Conservation (phyloP, 495 filamentous ascomycete genomes). For the Aspergillus sparsus region DNA sequence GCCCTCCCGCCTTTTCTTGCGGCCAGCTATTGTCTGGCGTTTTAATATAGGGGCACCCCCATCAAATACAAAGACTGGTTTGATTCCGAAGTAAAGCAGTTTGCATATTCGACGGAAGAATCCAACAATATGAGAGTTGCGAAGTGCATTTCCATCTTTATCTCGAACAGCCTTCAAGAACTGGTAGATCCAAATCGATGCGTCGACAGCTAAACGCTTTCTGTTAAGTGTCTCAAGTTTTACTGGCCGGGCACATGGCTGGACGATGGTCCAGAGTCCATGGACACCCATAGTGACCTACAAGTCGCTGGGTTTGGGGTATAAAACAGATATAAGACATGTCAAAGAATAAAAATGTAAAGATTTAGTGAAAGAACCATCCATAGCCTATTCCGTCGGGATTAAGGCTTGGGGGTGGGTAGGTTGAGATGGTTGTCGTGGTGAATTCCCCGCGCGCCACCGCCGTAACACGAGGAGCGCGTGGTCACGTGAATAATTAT, state of each 20-base stretch:
- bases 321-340: constrained; percentile 12
- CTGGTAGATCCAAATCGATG: constrained; percentile 99
- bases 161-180: constrained; percentile 98
- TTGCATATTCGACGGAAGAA: constrained; percentile 99
- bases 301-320: constrained; percentile 10
- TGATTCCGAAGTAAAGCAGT: constrained; percentile 92
- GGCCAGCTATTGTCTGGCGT: constrained; percentile 78
- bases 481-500: constrained; percentile 26
- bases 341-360: background rate
- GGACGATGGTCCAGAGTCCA: constrained; percentile 91
- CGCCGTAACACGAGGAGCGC: constrained; percentile 24
- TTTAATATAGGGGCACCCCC: constrained; percentile 91
- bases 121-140: constrained; percentile 91
- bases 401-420: no score
- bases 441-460: constrained; percentile 17
- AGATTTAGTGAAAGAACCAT: background rate
- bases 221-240: constrained; percentile 94
- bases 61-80: constrained; percentile 97
- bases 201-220: constrained; percentile 94
- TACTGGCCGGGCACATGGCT: constrained; percentile 80
- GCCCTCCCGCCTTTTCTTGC: constrained; percentile 82
- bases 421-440: background rate
- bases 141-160: constrained; percentile 94
- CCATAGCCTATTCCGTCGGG: no score
- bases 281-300: constrained; percentile 82